Conservation (phyloP, 2,329 filamentous ascomycete genomes). For the Ophiostoma ips region DNA sequence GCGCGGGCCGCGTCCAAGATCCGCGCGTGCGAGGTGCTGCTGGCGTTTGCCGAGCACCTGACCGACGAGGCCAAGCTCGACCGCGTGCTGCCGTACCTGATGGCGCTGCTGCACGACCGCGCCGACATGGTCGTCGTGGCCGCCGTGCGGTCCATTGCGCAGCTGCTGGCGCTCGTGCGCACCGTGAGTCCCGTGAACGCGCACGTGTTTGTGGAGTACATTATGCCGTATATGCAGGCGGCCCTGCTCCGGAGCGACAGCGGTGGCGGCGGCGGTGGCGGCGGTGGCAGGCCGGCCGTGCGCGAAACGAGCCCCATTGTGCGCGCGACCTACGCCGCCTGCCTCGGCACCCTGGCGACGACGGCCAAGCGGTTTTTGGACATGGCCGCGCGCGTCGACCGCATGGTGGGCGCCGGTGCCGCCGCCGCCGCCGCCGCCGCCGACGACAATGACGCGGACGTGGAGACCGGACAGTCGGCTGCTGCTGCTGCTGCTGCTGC, state of each 20-base stretch:
- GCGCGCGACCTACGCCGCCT: constrained; percentile 83
- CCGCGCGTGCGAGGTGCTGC: constrained; percentile 76
- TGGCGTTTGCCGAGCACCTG: constrained; percentile 80
- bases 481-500: constrained; percentile 20
- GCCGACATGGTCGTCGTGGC: constrained; percentile 75
- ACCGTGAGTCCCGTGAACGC: constrained; percentile 72
- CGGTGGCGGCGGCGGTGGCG: background rate
- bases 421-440: too few species aligned
- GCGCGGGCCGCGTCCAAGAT: constrained; percentile 77
- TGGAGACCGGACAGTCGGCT: background rate
- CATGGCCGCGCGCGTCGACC: constrained; percentile 27
- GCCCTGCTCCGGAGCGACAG: constrained; percentile 29
- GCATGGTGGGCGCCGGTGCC: constrained; percentile 4
- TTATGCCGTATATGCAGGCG: constrained; percentile 48
- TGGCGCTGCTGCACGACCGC: constrained; percentile 67
- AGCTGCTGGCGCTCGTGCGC: constrained; percentile 72
- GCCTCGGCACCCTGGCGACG: constrained; percentile 73
- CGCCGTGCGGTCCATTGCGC: constrained; percentile 73
- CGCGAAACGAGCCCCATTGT: constrained; percentile 40
- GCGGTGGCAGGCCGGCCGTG: background rate
- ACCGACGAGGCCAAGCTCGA: constrained; percentile 95
- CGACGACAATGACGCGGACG: constrained; percentile 1
- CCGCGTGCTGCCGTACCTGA: constrained; percentile 78
- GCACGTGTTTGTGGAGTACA: constrained; percentile 55
- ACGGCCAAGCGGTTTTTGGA: constrained; percentile 78